Evolutionary conservation across 805 yeast genomes (phyloP).

Genomic region (Saturnispora quitensis): DNA sequence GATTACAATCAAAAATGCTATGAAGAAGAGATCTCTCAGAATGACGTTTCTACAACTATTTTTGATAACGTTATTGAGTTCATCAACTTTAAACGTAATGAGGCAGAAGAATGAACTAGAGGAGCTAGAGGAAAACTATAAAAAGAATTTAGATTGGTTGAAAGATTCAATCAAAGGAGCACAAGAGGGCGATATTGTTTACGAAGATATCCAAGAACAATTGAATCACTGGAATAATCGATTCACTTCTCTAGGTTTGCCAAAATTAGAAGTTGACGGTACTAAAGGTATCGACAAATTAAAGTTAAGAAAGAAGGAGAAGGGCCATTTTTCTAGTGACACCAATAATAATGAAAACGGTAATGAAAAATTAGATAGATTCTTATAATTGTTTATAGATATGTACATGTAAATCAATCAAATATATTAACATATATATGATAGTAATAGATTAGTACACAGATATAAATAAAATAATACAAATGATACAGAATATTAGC

Average conservation of each 20-base stretch:
- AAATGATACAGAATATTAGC: slow-evolving; percentile 16
- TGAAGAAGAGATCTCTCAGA: slow-evolving; percentile 23
- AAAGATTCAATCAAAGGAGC: slow-evolving; percentile 15
- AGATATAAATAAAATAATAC: background rate
- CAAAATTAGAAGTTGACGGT: slow-evolving; percentile 16
- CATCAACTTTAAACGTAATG: slow-evolving; percentile 41
- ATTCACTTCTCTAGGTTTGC: slow-evolving; percentile 25
- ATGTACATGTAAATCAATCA: slow-evolving; percentile 2
- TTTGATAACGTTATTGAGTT: slow-evolving; percentile 23
- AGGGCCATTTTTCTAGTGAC: background rate
- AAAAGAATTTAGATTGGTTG: slow-evolving; percentile 31
- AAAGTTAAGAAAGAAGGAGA: slow-evolving; percentile 4
- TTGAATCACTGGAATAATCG: slow-evolving; percentile 34
- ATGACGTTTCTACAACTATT: slow-evolving; percentile 28
- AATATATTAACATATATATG: background rate
- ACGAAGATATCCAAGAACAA: slow-evolving; percentile 34
- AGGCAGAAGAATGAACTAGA: slow-evolving; percentile 37
- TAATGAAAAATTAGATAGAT: slow-evolving; percentile 13
- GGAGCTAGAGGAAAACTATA: slow-evolving; percentile 31
- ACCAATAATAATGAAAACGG: background rate
- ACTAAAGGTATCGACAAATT: slow-evolving; percentile 13
- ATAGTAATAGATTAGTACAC: background rate
- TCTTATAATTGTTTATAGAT: slow-evolving; percentile 5
- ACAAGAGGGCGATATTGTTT: slow-evolving; percentile 16
- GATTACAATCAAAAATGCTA: slow-evolving; percentile 15